Percentiles rank a stretch among this genome's conserved stretches.
phyloP scores from a whole-genome alignment of 1,284 basidiomycete genomes.

The Microbotryum saponariae region DNA sequence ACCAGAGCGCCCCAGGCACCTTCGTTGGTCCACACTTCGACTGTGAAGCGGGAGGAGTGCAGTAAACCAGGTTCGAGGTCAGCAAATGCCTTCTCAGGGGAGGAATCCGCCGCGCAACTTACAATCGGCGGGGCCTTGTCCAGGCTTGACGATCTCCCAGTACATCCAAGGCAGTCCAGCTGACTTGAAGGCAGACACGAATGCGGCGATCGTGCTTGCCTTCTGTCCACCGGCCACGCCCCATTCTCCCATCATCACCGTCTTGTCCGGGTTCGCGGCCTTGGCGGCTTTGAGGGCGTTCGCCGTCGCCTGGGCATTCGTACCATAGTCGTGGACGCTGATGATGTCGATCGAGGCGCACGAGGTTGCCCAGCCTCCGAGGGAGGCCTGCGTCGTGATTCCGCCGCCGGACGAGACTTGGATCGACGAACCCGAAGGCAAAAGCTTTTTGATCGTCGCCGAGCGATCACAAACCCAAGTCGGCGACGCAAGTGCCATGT shows the following conservation, averaged over 20 bases:
- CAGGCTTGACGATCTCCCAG: constrained; percentile 37
- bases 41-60: neutral
- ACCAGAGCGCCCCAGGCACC: constrained; percentile 30
- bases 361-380: constrained; percentile 41
- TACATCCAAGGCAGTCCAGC: constrained; percentile 38
- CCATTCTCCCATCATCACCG: constrained; percentile 40
- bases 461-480: constrained; percentile 45
- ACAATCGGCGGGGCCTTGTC: constrained; percentile 30
- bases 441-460: constrained; percentile 40
- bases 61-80: neutral
- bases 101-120: constrained; percentile 17
- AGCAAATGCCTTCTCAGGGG: neutral
- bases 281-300: constrained; percentile 35
- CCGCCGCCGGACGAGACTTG: constrained; percentile 45
- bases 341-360: constrained; percentile 43
- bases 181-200: constrained; percentile 39
- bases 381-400: constrained; percentile 42
- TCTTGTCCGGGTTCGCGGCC: constrained; percentile 35
- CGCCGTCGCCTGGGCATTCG: constrained; percentile 38
- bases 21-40: constrained; percentile 34
- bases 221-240: constrained; percentile 42
- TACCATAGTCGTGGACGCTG: constrained; percentile 45
- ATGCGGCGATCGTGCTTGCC: constrained; percentile 40
- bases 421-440: constrained; percentile 37
- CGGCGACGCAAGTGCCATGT: constrained; percentile 36